phyloP scores from a whole-genome alignment of 371 early-diverging fungal genomes.

The Rhizopus arrhizus region DNA sequence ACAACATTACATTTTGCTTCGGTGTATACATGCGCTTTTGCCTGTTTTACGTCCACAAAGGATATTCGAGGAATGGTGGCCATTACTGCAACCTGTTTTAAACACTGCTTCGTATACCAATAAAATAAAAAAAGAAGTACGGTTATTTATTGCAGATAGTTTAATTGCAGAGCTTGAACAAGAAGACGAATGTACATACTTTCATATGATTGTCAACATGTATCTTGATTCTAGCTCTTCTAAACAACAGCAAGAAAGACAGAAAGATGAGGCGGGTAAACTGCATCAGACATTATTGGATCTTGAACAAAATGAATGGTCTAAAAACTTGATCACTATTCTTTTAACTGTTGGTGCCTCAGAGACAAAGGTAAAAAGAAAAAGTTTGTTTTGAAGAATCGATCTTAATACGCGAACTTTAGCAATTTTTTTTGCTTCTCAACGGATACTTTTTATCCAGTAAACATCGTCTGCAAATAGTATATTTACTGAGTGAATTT shows the following conservation, averaged over 20 bases:
- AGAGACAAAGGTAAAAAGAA: constrained; percentile 44
- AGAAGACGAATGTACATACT: constrained; percentile 20
- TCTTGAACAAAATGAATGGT: constrained; percentile 53
- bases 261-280: constrained; percentile 23
- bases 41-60: constrained; percentile 38
- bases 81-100: constrained; percentile 38
- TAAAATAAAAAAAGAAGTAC: constrained; percentile 38
- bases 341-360: constrained; percentile 43
- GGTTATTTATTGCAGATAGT: constrained; percentile 37
- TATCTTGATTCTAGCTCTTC: constrained; percentile 33
- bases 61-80: constrained; percentile 41
- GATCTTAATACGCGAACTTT: not conserved
- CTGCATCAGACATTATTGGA: constrained; percentile 44
- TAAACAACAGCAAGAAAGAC: constrained; percentile 28
- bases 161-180: constrained; percentile 37
- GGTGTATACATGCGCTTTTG: constrained; percentile 37
- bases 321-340: constrained; percentile 38
- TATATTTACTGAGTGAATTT: constrained; percentile 60
- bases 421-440: constrained; percentile 58
- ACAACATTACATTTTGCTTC: constrained; percentile 43
- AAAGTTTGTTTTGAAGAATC: not conserved
- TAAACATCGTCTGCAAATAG: constrained; percentile 57
- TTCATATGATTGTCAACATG: constrained; percentile 32
- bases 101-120: constrained; percentile 36
- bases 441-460: constrained; percentile 59